Evolutionary conservation across 495 filamentous ascomycete species (phyloP).

Genomic region (Chaetomium cochliodes): DNA sequence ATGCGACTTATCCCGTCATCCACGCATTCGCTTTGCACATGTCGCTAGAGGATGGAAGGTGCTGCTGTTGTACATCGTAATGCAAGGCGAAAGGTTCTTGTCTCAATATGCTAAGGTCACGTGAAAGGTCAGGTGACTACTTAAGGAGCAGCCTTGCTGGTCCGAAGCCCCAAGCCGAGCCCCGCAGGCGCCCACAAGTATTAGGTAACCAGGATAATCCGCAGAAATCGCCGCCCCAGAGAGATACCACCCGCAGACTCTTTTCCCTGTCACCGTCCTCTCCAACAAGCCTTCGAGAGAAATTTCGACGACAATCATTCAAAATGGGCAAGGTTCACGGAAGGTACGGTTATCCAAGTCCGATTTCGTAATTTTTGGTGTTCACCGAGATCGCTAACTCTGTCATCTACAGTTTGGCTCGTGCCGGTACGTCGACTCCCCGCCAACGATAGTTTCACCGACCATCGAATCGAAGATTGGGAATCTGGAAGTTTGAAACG

Average conservation of each 20-base stretch:
- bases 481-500: background rate
- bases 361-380: background rate
- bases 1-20: too few relatives aligned
- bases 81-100: background rate
- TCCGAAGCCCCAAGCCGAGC: conserved; percentile 32
- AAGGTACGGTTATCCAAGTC: conserved; percentile 26
- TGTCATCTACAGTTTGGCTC: conserved; percentile 34
- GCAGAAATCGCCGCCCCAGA: conserved; percentile 23
- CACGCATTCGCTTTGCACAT: too few relatives aligned
- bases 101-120: background rate
- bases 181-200: conserved; percentile 35
- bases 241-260: conserved; percentile 16
- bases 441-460: conserved; percentile 6
- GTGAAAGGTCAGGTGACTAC: conserved; percentile 11
- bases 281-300: conserved; percentile 19
- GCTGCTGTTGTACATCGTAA: background rate
- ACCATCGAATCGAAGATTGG: conserved; percentile 15
- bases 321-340: conserved; percentile 46
- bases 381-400: conserved; percentile 20
- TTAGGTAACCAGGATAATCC: conserved; percentile 32
- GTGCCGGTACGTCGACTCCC: conserved; percentile 37
- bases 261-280: conserved; percentile 16
- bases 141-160: background rate
- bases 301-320: conserved; percentile 29
- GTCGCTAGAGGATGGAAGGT: background rate